Evolutionary conservation across 2,329 filamentous ascomycete genomes (phyloP), one percentile per base, ranked within the genome.

Genomic region (Mycosphaerella sp.): DNA sequence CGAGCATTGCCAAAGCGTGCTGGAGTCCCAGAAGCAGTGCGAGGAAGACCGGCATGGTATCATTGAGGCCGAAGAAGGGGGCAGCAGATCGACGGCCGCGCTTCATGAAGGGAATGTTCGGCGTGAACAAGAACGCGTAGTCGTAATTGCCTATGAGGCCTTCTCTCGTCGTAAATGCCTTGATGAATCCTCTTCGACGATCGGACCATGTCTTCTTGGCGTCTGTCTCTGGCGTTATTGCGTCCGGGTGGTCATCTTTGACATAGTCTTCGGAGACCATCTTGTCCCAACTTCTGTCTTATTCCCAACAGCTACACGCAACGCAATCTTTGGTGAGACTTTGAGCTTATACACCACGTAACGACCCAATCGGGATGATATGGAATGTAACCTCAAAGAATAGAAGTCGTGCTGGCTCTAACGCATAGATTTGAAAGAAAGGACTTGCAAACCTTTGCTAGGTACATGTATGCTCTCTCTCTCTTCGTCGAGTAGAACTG

Each of bases 121-220:
- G 87, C 17, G 74, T 81, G 75, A 96, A 95, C 36, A 96, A 82
- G 64, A 89, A 93, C 32, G 69, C 86, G 77, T 96, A 96, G 76
- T 96, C 86, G 70, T 96, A 96, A 62, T 82, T 77, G 56, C 90
- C 90, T 50, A 96, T 70, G 21, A 95, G 77, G 10, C 90, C 90
- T 16, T 73, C 73, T 66, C 71, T 78, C 10, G 75, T 77, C 0
- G 75, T 77, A 54, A 77, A 73, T 3, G 73, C 71, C 53, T 70
- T 73, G 1, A 63, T 61, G 42, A 73, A 52, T n/a, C 69, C 66
- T 49, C 70, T 64, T 30, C 66, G 56, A 47, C 70, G 71, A 17
- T 74, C 70, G 35, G 66, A 65, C 54, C 72, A 69, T 16, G 68
- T 69, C 41, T 68, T 67, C 61, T 71, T 73, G 0, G 66, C 71